Evolutionary conservation across 345 rosid genomes (phyloP).

Genomic region (Bruguiera gymnorhiza): DNA sequence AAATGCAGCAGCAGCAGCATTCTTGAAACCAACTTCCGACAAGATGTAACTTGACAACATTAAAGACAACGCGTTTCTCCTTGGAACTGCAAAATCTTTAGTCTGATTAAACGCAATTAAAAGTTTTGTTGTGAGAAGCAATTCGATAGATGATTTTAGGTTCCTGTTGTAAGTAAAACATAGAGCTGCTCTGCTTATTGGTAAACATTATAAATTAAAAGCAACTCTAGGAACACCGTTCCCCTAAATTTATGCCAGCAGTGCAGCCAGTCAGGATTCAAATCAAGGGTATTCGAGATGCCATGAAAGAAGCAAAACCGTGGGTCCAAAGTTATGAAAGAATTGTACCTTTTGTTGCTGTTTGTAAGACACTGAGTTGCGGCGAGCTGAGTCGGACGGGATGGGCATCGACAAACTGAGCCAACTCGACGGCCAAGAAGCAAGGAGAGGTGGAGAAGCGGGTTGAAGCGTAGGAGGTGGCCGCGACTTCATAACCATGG

Average conservation of each 20-base stretch:
- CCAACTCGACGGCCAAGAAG: neutral
- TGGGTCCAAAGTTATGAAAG: neutral
- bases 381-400: constrained; percentile 7
- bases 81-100: constrained; percentile 77
- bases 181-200: too few species aligned
- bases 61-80: constrained; percentile 59
- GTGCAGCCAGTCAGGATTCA: too few species aligned
- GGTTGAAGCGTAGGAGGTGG: neutral
- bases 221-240: too few species aligned
- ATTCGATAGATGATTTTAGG: neutral
- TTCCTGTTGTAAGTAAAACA: too few species aligned
- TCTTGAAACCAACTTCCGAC: constrained; percentile 31
- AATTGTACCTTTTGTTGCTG: constrained; percentile 13
- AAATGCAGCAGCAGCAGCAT: constrained; percentile 18
- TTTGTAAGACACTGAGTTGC: constrained; percentile 5
- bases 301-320: neutral
- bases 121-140: constrained; percentile 32
- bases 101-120: constrained; percentile 46
- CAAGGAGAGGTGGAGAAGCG: neutral
- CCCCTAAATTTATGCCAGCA: too few species aligned
- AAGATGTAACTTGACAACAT: constrained; percentile 53
- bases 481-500: constrained; percentile 10
- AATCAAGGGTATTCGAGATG: neutral
- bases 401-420: constrained; percentile 12
- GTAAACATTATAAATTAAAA: too few species aligned